Base-by-base conservation (phyloP, 257 asterid species). In the Lithospermum erythrorhizon region DNA sequence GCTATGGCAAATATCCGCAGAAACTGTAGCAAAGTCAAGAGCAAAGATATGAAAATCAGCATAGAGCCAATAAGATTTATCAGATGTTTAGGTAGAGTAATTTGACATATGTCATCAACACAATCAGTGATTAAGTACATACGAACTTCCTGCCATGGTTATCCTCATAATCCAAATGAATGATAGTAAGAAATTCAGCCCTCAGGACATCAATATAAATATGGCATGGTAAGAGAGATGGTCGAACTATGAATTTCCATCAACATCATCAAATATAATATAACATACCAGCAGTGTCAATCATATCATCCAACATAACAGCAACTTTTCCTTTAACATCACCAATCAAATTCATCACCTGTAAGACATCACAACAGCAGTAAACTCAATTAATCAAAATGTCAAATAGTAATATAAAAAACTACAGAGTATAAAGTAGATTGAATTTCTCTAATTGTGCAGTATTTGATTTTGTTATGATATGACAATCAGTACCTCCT, bases 271-370 rank as follows among this genome's bases (percentile, higher is more conserved):
- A 9, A 41, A 8, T 22, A 52, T n/a, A 18, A 52, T n/a, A 18
- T 32, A 63, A 73, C 74, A 55, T 69, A 89, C 97, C 97, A 52
- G 97, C 97, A 6, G 97, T 89, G 76, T 89, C 97, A 68, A 89
- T 89, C 97, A 89, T 89, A 81, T 89, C 97, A 79, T 89, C 97
- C 65, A 89, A 81, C 97, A 89, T 86, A 37, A 89, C 97, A 5
- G 97, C 97, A 73, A 89, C 91, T 78, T 89, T 89, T 61, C 97
- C 97, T 75, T 79, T 78, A 61, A 89, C 97, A 70, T 89, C 97
- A 70, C 97, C 97, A 67, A 89, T 89, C 76, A 89, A 75, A 77
- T 89, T 89, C 97, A 89, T 86, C 58, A 89, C 97, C 97, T 89
- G 80, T 51, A 71, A 63, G 61, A 13, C 24, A 4, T n/a, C 25